Base-by-base conservation (phyloP, 345 rosid species). In the Passiflora organensis region DNA sequence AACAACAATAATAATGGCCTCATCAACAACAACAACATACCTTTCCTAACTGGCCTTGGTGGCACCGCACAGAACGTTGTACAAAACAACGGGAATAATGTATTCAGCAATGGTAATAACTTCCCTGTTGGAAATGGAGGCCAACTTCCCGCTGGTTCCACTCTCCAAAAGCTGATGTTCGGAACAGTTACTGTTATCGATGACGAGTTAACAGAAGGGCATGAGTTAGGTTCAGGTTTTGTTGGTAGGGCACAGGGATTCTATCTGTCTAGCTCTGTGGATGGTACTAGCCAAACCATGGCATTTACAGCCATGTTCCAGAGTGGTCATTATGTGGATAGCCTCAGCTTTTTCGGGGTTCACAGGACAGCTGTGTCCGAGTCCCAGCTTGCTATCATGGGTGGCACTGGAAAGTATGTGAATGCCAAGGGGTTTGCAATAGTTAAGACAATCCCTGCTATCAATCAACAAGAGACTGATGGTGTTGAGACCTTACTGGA, bases 241-340 rank as follows among this genome's bases (percentile, higher is more conserved):
- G 62, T 86, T 0, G 96, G 98, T 8, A 91, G 80, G 66, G 98
- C 91, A 1, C 96, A 88, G 24, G 98, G 98, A 13, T 86, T 80
- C 70, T 88, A 88, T 25, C 72, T 84, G 14, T 84, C 87, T 0
- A 88, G 98, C 54, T 84, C 94, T 0, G 62, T 72, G 2, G 96
- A 91, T 22, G 96, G 98, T 51, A 82, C 60, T 14, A 78, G 93
- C 64, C 95, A 88, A 48, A 82, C 87, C 1, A 72, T 91, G 78
- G 95, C 91, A 1, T 72, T 91, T 49, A 91, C 90, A 0, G 82
- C 82, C 6, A 85, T 85, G 98, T 87, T 91, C 39, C 71, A 69
- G 64, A 58, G 64, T 0, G 89, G 96, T 0, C 88, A 87, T 15
- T 87, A 83, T 28, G 82, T 51, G 1, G 84, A 91, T 55, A 86